phyloP scores from a whole-genome alignment of 371 early-diverging fungal genomes.

The Mucor velutinosus region DNA sequence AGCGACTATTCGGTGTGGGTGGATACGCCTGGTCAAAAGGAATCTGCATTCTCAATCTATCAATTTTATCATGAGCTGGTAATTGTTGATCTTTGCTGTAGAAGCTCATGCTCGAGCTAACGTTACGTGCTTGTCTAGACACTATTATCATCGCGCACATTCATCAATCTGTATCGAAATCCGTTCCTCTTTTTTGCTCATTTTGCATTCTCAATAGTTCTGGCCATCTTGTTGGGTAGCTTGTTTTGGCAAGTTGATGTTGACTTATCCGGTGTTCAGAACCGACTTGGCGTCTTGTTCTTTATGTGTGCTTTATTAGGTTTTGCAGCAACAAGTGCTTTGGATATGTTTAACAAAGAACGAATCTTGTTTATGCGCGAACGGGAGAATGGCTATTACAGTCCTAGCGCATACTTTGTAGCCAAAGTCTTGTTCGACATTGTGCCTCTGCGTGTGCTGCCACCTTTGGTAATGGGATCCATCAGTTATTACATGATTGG shows the following conservation, averaged over 20 bases:
- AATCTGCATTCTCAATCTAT: slow-evolving; percentile 69
- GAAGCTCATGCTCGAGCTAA: slow-evolving; percentile 7
- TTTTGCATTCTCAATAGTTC: slow-evolving; percentile 32
- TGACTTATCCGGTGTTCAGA: slow-evolving; percentile 83
- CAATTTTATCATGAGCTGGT: slow-evolving; percentile 59
- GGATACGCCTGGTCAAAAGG: slow-evolving; percentile 53
- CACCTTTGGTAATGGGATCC: slow-evolving; percentile 82
- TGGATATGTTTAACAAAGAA: slow-evolving; percentile 73
- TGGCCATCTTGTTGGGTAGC: slow-evolving; percentile 67
- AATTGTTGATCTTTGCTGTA: slow-evolving; percentile 18
- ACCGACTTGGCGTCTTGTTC: slow-evolving; percentile 79
- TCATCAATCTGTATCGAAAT: slow-evolving; percentile 50
- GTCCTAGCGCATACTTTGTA: slow-evolving; percentile 70
- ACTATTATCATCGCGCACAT: slow-evolving; percentile 48
- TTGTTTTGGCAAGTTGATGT: slow-evolving; percentile 81
- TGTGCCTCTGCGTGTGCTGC: slow-evolving; percentile 79
- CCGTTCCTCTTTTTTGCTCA: slow-evolving; percentile 52
- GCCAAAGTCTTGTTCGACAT: slow-evolving; percentile 83
- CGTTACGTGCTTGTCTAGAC: slow-evolving; percentile 20
- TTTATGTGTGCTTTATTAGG: slow-evolving; percentile 85
- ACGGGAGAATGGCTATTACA: slow-evolving; percentile 83
- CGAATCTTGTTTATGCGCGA: slow-evolving; percentile 78
- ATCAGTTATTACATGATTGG: slow-evolving; percentile 89
- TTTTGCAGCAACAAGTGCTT: slow-evolving; percentile 71
- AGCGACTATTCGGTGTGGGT: slow-evolving; percentile 30